Percentiles rank a stretch among this genome's conserved stretches.
These are phyloP conservation scores for Fusarium sp. DNA, from an alignment of 2,329 filamentous ascomycete genomes.

Conservation along the genomic window DNA sequence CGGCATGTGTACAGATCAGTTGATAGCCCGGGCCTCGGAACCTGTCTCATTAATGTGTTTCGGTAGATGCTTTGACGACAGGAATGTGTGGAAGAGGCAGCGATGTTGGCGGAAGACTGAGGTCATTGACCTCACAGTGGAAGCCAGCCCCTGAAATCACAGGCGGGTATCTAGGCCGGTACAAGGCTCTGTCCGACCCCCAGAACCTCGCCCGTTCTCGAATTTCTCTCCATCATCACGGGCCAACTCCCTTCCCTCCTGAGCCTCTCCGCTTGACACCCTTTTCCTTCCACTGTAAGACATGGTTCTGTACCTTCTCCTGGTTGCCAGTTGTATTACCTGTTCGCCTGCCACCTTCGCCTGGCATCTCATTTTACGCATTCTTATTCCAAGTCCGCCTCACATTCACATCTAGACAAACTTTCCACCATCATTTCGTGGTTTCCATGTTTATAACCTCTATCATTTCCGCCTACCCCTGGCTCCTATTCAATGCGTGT, in stretches of 20 bases:
- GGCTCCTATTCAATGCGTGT: not conserved
- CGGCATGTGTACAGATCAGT: accelerated
- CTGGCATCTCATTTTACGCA: not conserved
- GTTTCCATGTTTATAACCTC: not conserved
- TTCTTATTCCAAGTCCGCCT: not conserved
- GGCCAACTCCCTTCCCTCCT: not conserved
- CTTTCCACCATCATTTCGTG: not conserved
- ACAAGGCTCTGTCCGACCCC: no score
- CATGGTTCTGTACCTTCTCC: not conserved
- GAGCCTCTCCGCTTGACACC: not conserved
- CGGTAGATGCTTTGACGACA: not conserved
- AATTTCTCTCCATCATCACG: not conserved
- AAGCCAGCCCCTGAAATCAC: not conserved
- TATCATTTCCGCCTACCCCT: no score
- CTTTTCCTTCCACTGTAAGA: not conserved
- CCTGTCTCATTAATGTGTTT: accelerated
- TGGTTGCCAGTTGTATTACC: not conserved
- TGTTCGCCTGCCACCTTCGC: not conserved
- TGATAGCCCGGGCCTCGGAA: accelerated
- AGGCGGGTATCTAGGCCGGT: no score
- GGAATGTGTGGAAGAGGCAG: not conserved
- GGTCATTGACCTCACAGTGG: not conserved
- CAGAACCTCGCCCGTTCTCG: not conserved
- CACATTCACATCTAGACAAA: not conserved
- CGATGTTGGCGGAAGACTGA: not conserved